phyloP scores from a whole-genome alignment of 1,284 basidiomycete species.

The Rhizoctonia solani region DNA sequence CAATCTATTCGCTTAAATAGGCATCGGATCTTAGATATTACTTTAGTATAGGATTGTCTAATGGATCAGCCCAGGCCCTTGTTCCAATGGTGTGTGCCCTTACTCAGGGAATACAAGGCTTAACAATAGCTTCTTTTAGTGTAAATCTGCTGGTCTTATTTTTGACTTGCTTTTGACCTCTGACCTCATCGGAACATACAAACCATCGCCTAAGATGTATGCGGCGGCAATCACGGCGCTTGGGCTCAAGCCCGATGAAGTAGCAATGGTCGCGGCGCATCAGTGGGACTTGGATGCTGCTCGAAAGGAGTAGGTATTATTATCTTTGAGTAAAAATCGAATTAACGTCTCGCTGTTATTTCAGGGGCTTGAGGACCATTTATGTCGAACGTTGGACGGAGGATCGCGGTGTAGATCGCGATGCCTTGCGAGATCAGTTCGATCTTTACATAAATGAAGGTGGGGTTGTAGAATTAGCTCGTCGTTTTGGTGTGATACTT shows the following conservation, averaged over 20 bases:
- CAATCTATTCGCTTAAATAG: background rate
- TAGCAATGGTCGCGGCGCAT: conserved; percentile 45
- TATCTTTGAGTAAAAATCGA: background rate
- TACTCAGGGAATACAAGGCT: too few species aligned
- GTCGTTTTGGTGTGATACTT: conserved; percentile 34
- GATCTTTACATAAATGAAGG: conserved; percentile 41
- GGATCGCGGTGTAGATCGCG: conserved; percentile 39
- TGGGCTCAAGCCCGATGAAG: conserved; percentile 40
- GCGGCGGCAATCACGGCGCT: conserved; percentile 40
- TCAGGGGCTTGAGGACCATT: conserved; percentile 45
- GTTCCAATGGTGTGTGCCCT: conserved; percentile 38
- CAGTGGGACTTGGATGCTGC: conserved; percentile 45
- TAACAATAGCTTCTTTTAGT: conserved; percentile 37
- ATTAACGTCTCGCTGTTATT: background rate
- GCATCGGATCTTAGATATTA: background rate
- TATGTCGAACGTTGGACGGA: conserved; percentile 45
- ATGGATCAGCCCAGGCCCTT: conserved; percentile 39
- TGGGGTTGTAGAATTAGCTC: conserved; percentile 40
- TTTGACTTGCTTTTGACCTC: conserved; percentile 43
- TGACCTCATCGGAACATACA: conserved; percentile 44
- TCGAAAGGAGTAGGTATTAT: conserved; percentile 40
- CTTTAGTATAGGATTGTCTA: conserved; percentile 40
- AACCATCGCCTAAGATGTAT: conserved; percentile 45
- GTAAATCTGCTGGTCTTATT: conserved; percentile 42
- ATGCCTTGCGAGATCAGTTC: conserved; percentile 36